Evolutionary conservation across 306 rosid genomes (phyloP).

Genomic region (Vigna mungo): DNA sequence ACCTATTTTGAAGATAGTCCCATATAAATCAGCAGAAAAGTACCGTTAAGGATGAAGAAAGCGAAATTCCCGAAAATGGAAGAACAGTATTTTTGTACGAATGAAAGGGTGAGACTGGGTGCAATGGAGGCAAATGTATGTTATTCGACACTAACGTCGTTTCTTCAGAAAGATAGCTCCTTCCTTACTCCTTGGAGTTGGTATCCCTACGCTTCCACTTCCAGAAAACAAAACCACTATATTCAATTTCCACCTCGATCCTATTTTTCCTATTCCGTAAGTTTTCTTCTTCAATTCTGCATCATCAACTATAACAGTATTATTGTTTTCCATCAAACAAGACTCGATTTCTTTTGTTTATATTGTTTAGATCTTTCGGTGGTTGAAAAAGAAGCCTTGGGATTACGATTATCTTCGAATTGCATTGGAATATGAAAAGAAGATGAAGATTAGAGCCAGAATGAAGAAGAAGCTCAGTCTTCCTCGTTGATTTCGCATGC

Average conservation of each 20-base stretch:
- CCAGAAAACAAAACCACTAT: background rate
- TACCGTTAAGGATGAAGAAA: background rate
- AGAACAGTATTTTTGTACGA: background rate
- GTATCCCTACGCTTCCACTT: background rate
- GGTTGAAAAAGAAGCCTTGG: background rate
- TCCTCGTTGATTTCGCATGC: background rate
- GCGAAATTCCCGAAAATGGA: background rate
- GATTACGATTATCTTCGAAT: background rate
- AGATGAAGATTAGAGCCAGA: background rate
- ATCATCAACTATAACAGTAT: too few relatives aligned
- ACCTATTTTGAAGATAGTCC: background rate
- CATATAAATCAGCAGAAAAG: background rate
- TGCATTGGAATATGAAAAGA: background rate
- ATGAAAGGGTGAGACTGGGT: background rate
- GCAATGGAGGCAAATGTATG: background rate
- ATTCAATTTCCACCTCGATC: constrained; percentile 33
- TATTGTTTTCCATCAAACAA: background rate
- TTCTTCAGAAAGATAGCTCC: constrained; percentile 39
- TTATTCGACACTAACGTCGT: constrained; percentile 2
- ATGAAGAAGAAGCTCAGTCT: background rate
- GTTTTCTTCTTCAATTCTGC: background rate
- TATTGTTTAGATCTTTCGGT: constrained; percentile 1
- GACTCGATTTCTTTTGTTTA: background rate
- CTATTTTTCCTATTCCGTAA: constrained; percentile 10
- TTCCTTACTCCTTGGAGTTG: constrained; percentile 48